Conservation (phyloP, 805 yeast genomes). For the Suhomyces xylopsoci region DNA sequence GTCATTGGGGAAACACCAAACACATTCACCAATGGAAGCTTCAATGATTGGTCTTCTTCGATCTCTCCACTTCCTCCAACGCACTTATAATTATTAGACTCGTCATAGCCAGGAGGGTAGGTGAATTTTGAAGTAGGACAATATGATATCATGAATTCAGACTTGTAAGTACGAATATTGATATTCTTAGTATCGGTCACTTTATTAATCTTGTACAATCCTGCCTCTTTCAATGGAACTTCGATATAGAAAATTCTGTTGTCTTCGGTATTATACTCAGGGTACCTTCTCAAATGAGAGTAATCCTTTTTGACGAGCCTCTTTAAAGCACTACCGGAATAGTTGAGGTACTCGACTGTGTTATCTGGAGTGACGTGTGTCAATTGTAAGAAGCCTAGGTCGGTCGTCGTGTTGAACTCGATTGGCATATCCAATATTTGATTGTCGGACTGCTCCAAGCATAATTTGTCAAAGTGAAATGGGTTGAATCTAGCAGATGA, state of each 20-base stretch:
- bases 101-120: slow-evolving; percentile 26
- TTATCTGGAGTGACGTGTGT: slow-evolving; percentile 56
- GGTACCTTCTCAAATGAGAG: slow-evolving; percentile 25
- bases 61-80: slow-evolving; percentile 42
- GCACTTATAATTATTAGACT: slow-evolving; percentile 50
- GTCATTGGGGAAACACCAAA: slow-evolving; percentile 73
- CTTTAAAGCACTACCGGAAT: slow-evolving; percentile 54
- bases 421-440: slow-evolving; percentile 56
- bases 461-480: slow-evolving; percentile 53
- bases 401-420: slow-evolving; percentile 74
- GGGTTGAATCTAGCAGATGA: slow-evolving; percentile 85
- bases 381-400: slow-evolving; percentile 64
- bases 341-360: slow-evolving; percentile 46
- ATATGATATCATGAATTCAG: slow-evolving; percentile 61
- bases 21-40: slow-evolving; percentile 49
- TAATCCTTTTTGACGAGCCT: slow-evolving; percentile 30
- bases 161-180: slow-evolving; percentile 55
- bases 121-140: slow-evolving; percentile 73
- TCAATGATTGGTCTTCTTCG: slow-evolving; percentile 24
- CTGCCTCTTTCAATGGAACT: slow-evolving; percentile 66
- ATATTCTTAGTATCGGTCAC: slow-evolving; percentile 66
- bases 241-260: slow-evolving; percentile 54
- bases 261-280: slow-evolving; percentile 27
- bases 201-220: slow-evolving; percentile 66
- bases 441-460: slow-evolving; percentile 45